Evolutionary conservation across 176 grass and related monocot genomes (phyloP), one percentile per base, ranked within the genome.

Genomic region (Oryza coarctata): DNA sequence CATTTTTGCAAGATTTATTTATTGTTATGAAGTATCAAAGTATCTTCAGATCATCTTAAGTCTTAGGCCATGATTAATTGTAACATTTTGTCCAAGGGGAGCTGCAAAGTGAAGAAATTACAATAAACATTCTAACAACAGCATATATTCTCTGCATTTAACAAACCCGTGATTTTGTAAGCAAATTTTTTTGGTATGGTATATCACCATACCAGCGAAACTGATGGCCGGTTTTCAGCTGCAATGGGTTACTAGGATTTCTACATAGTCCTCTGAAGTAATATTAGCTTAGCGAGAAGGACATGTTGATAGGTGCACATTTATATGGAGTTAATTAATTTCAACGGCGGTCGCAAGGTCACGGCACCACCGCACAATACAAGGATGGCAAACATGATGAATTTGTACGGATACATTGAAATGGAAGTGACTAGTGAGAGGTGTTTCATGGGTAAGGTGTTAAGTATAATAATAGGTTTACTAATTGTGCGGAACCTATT

Each of bases 311-410:
- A 1, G 60, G 9, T 41, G 43, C 57, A 67, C 63, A 76, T 76
- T 84, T 68, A 84, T 76, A 65, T 29, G 23, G 78, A 14, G 4
- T 81, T 60, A 29, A 39, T 60, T 60, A 50, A 30, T 30, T 12
- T 4, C 55, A 39, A 12, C 25, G 78, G 18, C 13, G 3, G 26
- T 13, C 3, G 15, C 9, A 33, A 52, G 44, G 31, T 25, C 26
- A 55, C 7, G 22, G 13, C 31, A 69, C 3, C 43, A 50, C 62
- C 0, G 29, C 28, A 9, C 44, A 36, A 34, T 18, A 29, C 62
- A 28, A 26, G 12, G 74, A 50, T 73, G 3, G 36, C 33, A 60
- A 22, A 18, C 17, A 60, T 25, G 9, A 28, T 15, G 29, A 18
- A 58, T 71, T 57, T 14, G 17, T 26, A 20, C 58, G 52, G 29